Percentiles rank a stretch among this genome's conserved stretches.
These are phyloP conservation scores for Citrus hindsii DNA, from an alignment of 345 rosid genomes.

Conservation along the genomic window DNA sequence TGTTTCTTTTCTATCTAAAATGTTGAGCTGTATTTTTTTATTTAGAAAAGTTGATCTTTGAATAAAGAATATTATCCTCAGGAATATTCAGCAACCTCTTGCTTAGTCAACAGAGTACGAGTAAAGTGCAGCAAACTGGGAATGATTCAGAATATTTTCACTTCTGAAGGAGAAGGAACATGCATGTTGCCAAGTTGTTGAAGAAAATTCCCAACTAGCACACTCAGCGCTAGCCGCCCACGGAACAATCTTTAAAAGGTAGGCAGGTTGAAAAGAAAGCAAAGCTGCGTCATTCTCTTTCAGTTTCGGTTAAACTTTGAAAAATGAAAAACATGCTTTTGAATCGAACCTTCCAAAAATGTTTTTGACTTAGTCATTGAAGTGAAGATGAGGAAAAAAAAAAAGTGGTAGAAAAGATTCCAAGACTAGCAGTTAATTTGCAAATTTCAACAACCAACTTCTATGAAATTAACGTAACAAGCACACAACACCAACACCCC, in stretches of 20 bases:
- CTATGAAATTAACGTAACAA: too few species aligned
- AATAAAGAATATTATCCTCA: constrained; percentile 1
- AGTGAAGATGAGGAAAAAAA: not conserved
- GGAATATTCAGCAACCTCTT: not conserved
- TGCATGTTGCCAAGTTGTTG: not conserved
- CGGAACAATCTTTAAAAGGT: not conserved
- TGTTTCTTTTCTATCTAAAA: not conserved
- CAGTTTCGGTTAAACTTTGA: not conserved
- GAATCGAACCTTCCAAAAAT: not conserved
- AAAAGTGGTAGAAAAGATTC: too few species aligned
- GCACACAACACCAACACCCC: too few species aligned
- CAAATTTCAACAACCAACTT: not conserved
- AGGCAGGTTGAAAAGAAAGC: not conserved
- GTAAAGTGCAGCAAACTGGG: not conserved
- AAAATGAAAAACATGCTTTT: not conserved
- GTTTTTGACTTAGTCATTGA: not conserved
- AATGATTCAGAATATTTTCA: not conserved
- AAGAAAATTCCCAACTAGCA: not conserved
- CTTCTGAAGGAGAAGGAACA: too few species aligned
- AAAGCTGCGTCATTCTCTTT: not conserved
- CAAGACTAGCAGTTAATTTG: too few species aligned
- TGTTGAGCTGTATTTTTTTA: not conserved
- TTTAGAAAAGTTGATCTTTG: not conserved
- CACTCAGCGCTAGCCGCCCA: not conserved
- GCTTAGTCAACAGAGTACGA: not conserved